Evolutionary conservation across 2,329 filamentous ascomycete species (phyloP).

Genomic region (Tolypocladium guangdongense): DNA sequence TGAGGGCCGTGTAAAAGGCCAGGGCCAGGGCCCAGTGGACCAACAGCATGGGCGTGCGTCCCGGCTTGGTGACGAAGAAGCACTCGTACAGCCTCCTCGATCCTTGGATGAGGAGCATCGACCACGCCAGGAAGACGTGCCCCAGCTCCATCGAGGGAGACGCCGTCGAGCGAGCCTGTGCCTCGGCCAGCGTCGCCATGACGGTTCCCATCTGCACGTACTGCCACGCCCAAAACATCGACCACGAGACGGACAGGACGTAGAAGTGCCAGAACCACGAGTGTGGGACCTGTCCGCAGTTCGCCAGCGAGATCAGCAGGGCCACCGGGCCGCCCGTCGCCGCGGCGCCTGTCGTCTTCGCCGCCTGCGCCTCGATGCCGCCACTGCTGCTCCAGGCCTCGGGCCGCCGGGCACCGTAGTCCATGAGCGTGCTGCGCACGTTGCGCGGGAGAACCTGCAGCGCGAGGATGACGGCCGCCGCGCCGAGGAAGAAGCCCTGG

Average conservation of each 20-base stretch:
- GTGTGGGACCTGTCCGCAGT: constrained; percentile 59
- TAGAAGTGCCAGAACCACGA: constrained; percentile 89
- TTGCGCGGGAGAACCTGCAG: constrained; percentile 33
- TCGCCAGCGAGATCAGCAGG: constrained; percentile 12
- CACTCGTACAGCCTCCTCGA: constrained; percentile 68
- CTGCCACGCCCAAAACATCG: constrained; percentile 64
- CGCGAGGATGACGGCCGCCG: constrained; percentile 27
- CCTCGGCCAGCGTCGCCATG: constrained; percentile 35
- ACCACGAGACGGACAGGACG: constrained; percentile 55
- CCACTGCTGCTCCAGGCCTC: background rate
- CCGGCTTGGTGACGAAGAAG: constrained; percentile 47
- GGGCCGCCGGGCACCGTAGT: constrained; percentile 37
- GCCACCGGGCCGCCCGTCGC: background rate
- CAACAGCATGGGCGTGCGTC: constrained; percentile 69
- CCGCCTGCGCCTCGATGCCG: constrained; percentile 4
- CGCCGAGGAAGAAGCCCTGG: constrained; percentile 36
- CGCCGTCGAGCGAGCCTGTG: constrained; percentile 16
- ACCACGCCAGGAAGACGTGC: constrained; percentile 57
- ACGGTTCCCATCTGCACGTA: constrained; percentile 42
- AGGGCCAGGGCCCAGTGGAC: constrained; percentile 74
- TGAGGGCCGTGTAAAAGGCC: constrained; percentile 63
- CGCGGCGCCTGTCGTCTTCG: background rate
- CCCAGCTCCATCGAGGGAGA: constrained; percentile 38
- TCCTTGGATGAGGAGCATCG: constrained; percentile 67
- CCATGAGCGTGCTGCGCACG: constrained; percentile 32